Evolutionary conservation across 176 grass and related monocot genomes (phyloP), one percentile per base, ranked within the genome.

Genomic region (Raddia distichophylla): DNA sequence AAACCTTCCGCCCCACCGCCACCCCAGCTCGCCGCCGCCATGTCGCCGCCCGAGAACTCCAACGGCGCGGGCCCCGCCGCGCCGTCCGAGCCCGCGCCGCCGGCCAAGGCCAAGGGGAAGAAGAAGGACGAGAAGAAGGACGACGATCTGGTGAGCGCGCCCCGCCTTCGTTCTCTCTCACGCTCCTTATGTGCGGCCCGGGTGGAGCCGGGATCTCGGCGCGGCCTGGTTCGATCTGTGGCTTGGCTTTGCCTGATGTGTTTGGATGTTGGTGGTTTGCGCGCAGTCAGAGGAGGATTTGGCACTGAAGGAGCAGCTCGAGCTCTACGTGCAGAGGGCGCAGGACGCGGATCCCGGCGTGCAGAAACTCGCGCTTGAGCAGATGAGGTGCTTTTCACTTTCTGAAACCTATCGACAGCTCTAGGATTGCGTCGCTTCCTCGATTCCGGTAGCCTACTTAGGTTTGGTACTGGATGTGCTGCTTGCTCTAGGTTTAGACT

Each of bases 251-350:
- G 35, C 57, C 64, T 85, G 77, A 82, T 34, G 61, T 16, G 46
- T 12, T 40, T 47, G 19, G 69, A 32, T 59, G 2, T 56, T 44
- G 18, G 60, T 75, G 66, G n/a, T 79, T 53, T 64, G 18, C 15
- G 22, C 32, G 82, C 83, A 99, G 97, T 96, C 97, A 12, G 97
- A 99, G 33, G 91, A 99, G 89, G 97, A 99, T 85, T 87, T 92
- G 85, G 93, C 87, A 57, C 75, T 99, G 44, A 99, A 99, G 85
- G 91, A 95, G 81, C 91, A 99, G 75, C 81, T 99, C 12, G 97
- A 99, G 85, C 87, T 99, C 49, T 99, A 95, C 73, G 97, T 99
- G 3, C 59, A 91, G 43, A 83, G 93, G 33, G 91, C 90, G 32
- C 93, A 99, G 78, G 93, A 99, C 64, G 17, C 45, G 49, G 89